These are phyloP conservation scores for Ceratobasidium sp. DNA, from an alignment of 1,284 basidiomycete species.

Conservation along the genomic window DNA sequence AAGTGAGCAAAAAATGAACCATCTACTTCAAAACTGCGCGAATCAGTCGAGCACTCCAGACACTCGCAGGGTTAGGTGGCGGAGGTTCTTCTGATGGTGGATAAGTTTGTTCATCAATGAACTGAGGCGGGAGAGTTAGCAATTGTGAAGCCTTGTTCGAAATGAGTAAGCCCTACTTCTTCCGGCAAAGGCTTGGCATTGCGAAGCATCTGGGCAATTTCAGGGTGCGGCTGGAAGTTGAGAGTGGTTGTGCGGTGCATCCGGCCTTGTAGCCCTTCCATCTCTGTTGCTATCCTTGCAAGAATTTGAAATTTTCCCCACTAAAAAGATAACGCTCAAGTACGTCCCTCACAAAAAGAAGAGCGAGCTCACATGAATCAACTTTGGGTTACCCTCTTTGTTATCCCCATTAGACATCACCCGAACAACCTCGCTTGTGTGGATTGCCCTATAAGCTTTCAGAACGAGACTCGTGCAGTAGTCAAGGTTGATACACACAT, in stretches of 20 bases:
- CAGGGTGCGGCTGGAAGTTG: slow-evolving; percentile 66
- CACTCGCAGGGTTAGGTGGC: slow-evolving; percentile 6
- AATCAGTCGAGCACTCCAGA: slow-evolving; percentile 38
- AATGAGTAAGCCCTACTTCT: slow-evolving; percentile 64
- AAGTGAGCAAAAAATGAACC: too few relatives aligned
- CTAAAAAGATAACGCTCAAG: too few relatives aligned
- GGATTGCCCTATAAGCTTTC: slow-evolving; percentile 73
- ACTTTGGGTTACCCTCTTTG: slow-evolving; percentile 70
- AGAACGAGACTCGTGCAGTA: slow-evolving; percentile 1
- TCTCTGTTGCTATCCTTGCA: slow-evolving; percentile 75
- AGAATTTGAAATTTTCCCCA: slow-evolving; percentile 91
- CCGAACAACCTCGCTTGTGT: slow-evolving; percentile 81
- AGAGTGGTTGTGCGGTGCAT: slow-evolving; percentile 73
- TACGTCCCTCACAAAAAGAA: too few relatives aligned
- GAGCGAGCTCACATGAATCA: slow-evolving; percentile 66
- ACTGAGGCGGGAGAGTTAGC: slow-evolving; percentile 2
- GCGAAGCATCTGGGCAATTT: slow-evolving; percentile 68
- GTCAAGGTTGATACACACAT: slow-evolving; percentile 65
- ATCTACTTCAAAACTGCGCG: slow-evolving; percentile 40
- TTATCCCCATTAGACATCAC: slow-evolving; percentile 82
- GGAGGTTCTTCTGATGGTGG: slow-evolving; percentile 12
- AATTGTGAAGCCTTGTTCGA: not conserved
- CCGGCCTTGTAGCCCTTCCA: slow-evolving; percentile 77
- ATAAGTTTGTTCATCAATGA: slow-evolving; percentile 39
- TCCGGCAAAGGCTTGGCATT: slow-evolving; percentile 69